A percentile compares a stretch with the other conserved stretches of the same genome.
These are phyloP conservation scores for Hypoxylon sp. DNA, from an alignment of 2,329 filamentous ascomycete species.

Conservation along the genomic window DNA sequence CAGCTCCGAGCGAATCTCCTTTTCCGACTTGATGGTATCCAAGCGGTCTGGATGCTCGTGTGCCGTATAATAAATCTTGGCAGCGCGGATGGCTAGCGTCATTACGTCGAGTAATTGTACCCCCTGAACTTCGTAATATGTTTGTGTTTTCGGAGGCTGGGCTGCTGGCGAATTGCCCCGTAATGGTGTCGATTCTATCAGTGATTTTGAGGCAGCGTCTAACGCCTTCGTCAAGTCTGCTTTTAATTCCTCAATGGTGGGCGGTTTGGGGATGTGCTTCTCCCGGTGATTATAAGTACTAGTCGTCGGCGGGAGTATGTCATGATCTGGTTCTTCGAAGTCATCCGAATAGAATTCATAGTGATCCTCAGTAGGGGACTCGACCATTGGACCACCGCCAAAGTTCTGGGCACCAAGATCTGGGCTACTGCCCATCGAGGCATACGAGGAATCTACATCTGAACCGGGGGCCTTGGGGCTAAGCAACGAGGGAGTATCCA, in stretches of 20 bases:
- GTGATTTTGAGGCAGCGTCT: constrained; percentile 65
- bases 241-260: constrained; percentile 85
- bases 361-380: constrained; percentile 64
- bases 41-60: constrained; percentile 90
- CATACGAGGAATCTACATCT: constrained; percentile 72
- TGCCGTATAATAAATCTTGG: constrained; percentile 95
- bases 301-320: constrained; percentile 95
- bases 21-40: constrained; percentile 89
- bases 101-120: constrained; percentile 93
- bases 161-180: constrained; percentile 37
- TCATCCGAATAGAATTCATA: constrained; percentile 70
- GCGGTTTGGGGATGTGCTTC: constrained; percentile 85
- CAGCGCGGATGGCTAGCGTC: constrained; percentile 94
- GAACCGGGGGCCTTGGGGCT: constrained; percentile 60
- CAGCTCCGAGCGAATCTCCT: constrained; percentile 85
- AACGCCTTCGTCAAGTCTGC: constrained; percentile 64
- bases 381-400: constrained; percentile 58
- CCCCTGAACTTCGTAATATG: constrained; percentile 90
- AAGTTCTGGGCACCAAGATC: constrained; percentile 63
- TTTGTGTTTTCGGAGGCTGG: constrained; percentile 62
- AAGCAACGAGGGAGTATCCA: constrained; percentile 62
- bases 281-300: constrained; percentile 94
- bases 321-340: constrained; percentile 75
- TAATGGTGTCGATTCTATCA: constrained; percentile 71
- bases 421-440: constrained; percentile 72